A percentile compares a stretch with the other conserved stretches of the same genome.
Evolutionary conservation across 2,329 filamentous ascomycete genomes (phyloP).

Genomic region (Celoporthe dispersa): DNA sequence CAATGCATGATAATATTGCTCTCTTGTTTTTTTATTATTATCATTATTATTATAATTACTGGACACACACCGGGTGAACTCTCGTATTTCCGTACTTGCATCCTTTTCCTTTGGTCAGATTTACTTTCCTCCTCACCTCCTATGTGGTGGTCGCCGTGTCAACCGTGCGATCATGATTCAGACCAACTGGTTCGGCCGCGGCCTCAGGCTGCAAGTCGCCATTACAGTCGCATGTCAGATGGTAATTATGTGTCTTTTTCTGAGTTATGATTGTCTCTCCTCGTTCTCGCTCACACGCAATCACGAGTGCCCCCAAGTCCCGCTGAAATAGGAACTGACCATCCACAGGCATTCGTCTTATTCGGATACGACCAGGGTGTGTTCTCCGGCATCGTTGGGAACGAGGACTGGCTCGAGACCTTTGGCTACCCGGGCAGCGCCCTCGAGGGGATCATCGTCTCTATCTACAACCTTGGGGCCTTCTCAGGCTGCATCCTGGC

Average conservation of each 20-base stretch:
- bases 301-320: too few species aligned
- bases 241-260: conserved; percentile 11
- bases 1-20: not conserved
- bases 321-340: not conserved
- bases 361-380: conserved; percentile 55
- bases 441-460: conserved; percentile 45
- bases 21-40: not conserved
- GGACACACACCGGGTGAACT: not conserved
- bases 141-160: not conserved
- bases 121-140: not conserved
- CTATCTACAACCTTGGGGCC: conserved; percentile 40
- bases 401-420: conserved; percentile 46
- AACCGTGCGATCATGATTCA: conserved; percentile 17
- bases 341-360: conserved; percentile 35
- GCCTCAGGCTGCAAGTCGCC: conserved; percentile 28
- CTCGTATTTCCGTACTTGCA: not conserved
- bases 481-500: conserved; percentile 40
- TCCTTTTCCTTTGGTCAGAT: not conserved
- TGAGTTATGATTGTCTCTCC: too few species aligned
- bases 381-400: conserved; percentile 52
- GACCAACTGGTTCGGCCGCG: conserved; percentile 29
- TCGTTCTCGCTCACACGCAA: too few species aligned
- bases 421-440: conserved; percentile 44
- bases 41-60: too few species aligned
- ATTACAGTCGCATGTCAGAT: conserved; percentile 41